Evolutionary conservation across 2,329 filamentous ascomycete genomes (phyloP).

Genomic region (Pseudogymnoascus sp.): DNA sequence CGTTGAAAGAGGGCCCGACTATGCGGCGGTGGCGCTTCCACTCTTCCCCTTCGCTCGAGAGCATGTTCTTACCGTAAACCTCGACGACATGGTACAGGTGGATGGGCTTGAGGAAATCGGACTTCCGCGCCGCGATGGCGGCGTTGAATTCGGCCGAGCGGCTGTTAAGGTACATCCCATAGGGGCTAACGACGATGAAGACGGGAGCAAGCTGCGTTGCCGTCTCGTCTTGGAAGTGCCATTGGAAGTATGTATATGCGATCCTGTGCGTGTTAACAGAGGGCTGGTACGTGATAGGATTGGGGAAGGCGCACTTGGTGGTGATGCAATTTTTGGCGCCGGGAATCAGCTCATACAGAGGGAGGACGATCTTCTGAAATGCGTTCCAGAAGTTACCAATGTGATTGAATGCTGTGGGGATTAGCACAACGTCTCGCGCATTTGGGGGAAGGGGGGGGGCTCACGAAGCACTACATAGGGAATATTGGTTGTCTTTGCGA

Average conservation of each 20-base stretch:
- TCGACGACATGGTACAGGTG: slow-evolving; percentile 25
- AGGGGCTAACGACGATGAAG: neutral
- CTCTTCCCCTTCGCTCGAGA: slow-evolving; percentile 25
- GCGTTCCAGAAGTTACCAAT: neutral
- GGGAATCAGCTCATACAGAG: neutral
- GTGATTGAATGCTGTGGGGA: neutral
- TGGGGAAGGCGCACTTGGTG: neutral
- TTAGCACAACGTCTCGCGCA: neutral
- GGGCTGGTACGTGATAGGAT: neutral
- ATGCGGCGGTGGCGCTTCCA: slow-evolving; percentile 28
- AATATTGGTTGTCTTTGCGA: neutral
- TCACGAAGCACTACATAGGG: slow-evolving; percentile 2
- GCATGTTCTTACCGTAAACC: slow-evolving; percentile 25
- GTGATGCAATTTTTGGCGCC: neutral
- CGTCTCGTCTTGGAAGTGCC: neutral
- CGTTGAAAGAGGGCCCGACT: slow-evolving; percentile 26
- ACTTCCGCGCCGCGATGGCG: neutral
- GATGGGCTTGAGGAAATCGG: slow-evolving; percentile 25
- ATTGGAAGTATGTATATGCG: neutral
- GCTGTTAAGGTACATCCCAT: slow-evolving; percentile 1
- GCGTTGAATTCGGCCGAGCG: neutral
- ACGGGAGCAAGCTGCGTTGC: neutral
- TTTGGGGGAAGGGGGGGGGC: neutral
- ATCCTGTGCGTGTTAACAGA: neutral
- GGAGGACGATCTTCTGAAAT: neutral